phyloP scores from a whole-genome alignment of 495 filamentous ascomycete species.

The Aspergillus conjunctus region DNA sequence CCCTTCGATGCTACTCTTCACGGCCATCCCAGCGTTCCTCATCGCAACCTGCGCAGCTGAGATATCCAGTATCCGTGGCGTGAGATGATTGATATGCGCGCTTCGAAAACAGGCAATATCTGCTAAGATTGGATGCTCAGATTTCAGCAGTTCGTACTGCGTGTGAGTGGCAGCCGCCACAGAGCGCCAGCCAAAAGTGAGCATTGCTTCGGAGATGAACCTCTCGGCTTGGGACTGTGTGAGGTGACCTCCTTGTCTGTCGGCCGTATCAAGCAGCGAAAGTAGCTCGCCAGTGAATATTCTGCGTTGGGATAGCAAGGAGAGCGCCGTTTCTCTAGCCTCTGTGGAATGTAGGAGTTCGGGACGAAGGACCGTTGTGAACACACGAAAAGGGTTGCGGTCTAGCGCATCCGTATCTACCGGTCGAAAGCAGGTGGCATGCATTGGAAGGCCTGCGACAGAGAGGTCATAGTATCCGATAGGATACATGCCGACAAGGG shows the following conservation, averaged over 20 bases:
- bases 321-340: neutral
- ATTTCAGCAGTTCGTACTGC: neutral
- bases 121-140: neutral
- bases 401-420: neutral
- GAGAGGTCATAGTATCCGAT: neutral
- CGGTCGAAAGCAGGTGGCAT: neutral
- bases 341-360: neutral
- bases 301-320: neutral
- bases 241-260: too few relatives aligned
- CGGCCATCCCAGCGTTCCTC: neutral
- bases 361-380: neutral
- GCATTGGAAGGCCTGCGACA: neutral
- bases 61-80: neutral
- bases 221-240: too few relatives aligned
- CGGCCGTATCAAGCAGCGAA: too few relatives aligned
- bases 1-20: neutral
- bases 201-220: neutral
- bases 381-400: neutral
- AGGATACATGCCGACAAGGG: neutral
- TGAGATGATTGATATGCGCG: neutral
- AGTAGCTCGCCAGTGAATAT: neutral
- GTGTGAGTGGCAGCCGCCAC: neutral
- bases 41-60: neutral
- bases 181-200: neutral
- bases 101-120: neutral